These are phyloP conservation scores for Alternaria burnsii DNA, from an alignment of 2,329 filamentous ascomycete species.

Conservation along the genomic window DNA sequence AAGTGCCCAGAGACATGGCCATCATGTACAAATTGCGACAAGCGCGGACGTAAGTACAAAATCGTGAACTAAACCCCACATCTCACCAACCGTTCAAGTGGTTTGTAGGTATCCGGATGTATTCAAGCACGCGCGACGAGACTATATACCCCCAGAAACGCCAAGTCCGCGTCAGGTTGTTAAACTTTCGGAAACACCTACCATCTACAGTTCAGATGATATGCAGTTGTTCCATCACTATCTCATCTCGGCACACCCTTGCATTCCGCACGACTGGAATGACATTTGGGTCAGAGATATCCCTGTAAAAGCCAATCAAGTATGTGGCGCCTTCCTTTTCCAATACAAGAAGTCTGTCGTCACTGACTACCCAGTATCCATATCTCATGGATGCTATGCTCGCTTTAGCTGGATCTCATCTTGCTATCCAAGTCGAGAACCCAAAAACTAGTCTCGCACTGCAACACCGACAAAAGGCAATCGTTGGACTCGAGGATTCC, in stretches of 20 bases:
- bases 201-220: constrained; percentile 54
- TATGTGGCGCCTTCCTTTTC: constrained; percentile 3
- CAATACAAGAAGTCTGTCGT: neutral
- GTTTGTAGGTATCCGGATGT: constrained; percentile 45
- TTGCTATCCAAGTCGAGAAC: constrained; percentile 25
- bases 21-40: constrained; percentile 49
- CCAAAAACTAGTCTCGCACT: constrained; percentile 17
- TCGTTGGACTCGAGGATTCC: constrained; percentile 30
- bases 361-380: constrained; percentile 25
- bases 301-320: constrained; percentile 25
- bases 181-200: constrained; percentile 26
- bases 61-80: neutral
- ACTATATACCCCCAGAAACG: constrained; percentile 20
- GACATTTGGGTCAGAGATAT: constrained; percentile 29
- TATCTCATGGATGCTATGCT: constrained; percentile 38
- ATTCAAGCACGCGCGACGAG: constrained; percentile 25
- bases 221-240: constrained; percentile 65
- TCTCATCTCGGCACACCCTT: constrained; percentile 53
- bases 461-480: constrained; percentile 33
- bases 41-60: constrained; percentile 32
- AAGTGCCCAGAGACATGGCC: constrained; percentile 53
- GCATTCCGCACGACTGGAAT: constrained; percentile 24
- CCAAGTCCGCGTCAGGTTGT: constrained; percentile 21
- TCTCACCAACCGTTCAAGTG: constrained; percentile 8
- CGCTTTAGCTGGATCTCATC: constrained; percentile 36